Conservation (phyloP, 805 yeast genomes). For the Blastobotrys chiropterorum region DNA sequence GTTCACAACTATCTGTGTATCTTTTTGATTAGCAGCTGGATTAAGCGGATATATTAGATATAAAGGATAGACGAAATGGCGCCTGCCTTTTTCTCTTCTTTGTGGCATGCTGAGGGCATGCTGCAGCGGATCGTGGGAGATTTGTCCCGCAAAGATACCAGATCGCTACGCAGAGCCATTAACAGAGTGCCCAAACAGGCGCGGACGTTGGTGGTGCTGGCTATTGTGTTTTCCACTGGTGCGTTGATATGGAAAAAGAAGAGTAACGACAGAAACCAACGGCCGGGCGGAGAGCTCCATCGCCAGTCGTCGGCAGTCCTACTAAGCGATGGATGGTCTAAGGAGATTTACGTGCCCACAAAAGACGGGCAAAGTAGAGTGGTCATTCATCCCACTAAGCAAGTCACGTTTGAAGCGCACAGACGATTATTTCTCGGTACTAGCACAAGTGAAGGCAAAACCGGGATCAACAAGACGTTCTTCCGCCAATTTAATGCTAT, state of each 20-base stretch:
- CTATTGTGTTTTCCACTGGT: not conserved
- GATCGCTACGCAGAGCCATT: not conserved
- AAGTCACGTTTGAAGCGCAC: conserved; percentile 28
- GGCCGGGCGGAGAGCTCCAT: conserved; percentile 11
- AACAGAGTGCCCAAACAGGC: not conserved
- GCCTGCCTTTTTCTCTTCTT: conserved; percentile 4
- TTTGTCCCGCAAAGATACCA: conserved; percentile 4
- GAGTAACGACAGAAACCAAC: not conserved
- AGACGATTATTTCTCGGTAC: conserved; percentile 23
- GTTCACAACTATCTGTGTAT: no score
- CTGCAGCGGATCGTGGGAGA: conserved; percentile 1
- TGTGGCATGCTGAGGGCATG: conserved; percentile 3
- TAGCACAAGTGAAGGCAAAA: conserved; percentile 14
- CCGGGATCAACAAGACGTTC: conserved; percentile 51
- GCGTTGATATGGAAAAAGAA: not conserved
- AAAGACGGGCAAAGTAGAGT: conserved; percentile 20
- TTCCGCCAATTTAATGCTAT: conserved; percentile 67
- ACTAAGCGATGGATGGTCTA: conserved; percentile 25
- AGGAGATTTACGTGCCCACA: conserved; percentile 25
- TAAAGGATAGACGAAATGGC: conserved; percentile 3
- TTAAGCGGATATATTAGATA: not conserved
- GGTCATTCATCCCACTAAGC: conserved; percentile 27
- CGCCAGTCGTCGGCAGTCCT: conserved; percentile 23
- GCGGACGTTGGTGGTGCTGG: not conserved
- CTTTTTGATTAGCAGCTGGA: no score